Conservation (phyloP, 768 basidiomycete genomes). For the Tylopilus subfusipes region DNA sequence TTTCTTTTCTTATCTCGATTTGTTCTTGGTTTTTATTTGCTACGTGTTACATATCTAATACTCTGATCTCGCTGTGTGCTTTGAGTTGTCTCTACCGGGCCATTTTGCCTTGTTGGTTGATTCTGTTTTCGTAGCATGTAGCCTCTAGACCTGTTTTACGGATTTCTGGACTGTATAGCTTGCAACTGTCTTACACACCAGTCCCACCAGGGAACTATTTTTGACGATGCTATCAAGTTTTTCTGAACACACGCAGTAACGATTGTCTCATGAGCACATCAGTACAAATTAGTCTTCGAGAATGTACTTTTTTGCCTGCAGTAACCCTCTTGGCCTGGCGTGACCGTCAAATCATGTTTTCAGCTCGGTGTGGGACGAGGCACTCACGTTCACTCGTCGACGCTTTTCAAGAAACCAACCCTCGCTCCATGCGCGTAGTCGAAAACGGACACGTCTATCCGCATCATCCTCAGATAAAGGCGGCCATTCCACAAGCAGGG, state of each 20-base stretch:
- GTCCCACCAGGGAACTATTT: background rate
- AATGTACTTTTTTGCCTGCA: no score
- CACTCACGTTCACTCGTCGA: conserved; percentile 30
- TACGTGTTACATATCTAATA: background rate
- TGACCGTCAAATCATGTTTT: background rate
- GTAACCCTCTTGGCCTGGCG: background rate
- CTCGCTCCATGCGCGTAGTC: conserved; percentile 53
- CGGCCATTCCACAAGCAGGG: no score
- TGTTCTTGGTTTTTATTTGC: conserved; percentile 10
- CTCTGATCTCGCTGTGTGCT: background rate
- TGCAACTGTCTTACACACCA: background rate
- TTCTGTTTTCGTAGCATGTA: conserved; percentile 6
- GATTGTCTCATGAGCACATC: no score
- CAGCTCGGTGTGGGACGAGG: background rate
- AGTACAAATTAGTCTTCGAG: no score
- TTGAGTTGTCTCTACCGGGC: background rate
- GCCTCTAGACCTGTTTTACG: background rate
- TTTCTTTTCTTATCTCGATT: conserved; percentile 8
- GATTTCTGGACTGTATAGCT: conserved; percentile 4
- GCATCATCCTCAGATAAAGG: background rate
- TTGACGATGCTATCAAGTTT: background rate
- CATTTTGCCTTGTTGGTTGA: background rate
- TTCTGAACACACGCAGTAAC: no score
- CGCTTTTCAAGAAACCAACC: conserved; percentile 57
- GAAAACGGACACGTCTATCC: conserved; percentile 55